Base-by-base conservation (phyloP, 257 asterid genomes). In the Plantago elongata region DNA sequence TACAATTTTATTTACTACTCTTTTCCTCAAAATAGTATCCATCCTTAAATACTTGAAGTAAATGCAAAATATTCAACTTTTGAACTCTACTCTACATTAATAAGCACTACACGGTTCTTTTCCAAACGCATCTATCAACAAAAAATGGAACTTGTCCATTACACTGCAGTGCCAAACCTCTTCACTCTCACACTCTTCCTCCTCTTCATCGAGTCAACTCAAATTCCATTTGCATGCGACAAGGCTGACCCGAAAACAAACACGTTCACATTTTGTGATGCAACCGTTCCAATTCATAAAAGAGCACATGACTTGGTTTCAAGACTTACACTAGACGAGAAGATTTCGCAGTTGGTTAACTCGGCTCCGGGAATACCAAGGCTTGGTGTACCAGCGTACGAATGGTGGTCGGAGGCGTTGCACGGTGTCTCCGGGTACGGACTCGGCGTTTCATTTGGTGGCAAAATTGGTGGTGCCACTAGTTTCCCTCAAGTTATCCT, bases 391-490 rank as follows among this genome's bases (percentile, higher is more conserved):
- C 95, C 97, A 49, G 78, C 87, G 8, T 89, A 87, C 66, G 79
- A 87, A 75, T 89, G 97, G 97, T 89, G 97, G 97, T 87, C 95
- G 34, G 97, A 89, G 67, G 95, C 94, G 0, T 40, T 89, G 59
- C 97, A 89, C 88, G 97, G 97, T n/a, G 93, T 90, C 43, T 79
- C 96, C 51, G 72, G 77, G 17, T 83, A 72, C 40, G 96, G 97
- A 3, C 40, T 3, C n/a, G 96, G 97, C 45, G 63, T 90, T 37
- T 18, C 72, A 1, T 88, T 85, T 38, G 49, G 43, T 11, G 97
- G 97, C 1, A 60, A 14, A 5, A 79, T 87, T 47, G 3, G 11
- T n/a, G 69, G 78, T 58, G 93, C 95, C 67, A 87, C 96, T 45
- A 87, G 95, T 76, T 90, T 90, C 70, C 97, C 97, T 0, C 97